Evolutionary conservation across 2,329 filamentous ascomycete species (phyloP).

Genomic region (Fusarium sp.): DNA sequence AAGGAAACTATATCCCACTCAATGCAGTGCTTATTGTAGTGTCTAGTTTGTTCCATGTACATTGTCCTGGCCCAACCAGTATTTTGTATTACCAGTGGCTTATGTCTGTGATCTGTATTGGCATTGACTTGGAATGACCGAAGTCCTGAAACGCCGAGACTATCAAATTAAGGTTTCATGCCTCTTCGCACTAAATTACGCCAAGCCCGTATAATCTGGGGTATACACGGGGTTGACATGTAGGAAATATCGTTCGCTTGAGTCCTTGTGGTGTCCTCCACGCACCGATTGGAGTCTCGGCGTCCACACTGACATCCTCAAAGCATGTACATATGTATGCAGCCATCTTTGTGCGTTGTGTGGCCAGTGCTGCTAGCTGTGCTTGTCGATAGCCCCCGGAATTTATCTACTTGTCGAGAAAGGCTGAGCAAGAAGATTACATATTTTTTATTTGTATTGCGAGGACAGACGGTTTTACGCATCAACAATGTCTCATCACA

Average conservation of each 20-base stretch:
- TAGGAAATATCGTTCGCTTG: background rate
- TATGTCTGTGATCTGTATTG: too few species aligned
- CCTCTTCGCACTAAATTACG: background rate
- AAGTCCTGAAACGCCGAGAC: constrained; percentile 2
- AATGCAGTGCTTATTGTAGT: too few species aligned
- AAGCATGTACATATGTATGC: too few species aligned
- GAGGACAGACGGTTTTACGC: background rate
- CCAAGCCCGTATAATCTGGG: background rate
- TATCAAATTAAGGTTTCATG: background rate
- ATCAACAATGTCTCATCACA: too few species aligned
- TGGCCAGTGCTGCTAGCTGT: background rate
- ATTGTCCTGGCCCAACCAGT: background rate
- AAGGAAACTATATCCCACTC: too few species aligned
- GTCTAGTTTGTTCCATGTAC: too few species aligned
- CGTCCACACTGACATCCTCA: too few species aligned
- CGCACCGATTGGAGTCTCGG: background rate
- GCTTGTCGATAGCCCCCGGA: background rate
- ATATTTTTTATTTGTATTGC: background rate
- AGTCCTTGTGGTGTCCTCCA: background rate
- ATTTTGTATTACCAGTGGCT: background rate
- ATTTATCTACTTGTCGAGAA: background rate
- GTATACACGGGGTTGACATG: background rate
- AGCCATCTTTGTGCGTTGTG: background rate
- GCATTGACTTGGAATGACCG: background rate
- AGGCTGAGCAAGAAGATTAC: background rate